These are phyloP conservation scores for Wickerhamiella occidentalis DNA, from an alignment of 805 yeast genomes.

Conservation along the genomic window DNA sequence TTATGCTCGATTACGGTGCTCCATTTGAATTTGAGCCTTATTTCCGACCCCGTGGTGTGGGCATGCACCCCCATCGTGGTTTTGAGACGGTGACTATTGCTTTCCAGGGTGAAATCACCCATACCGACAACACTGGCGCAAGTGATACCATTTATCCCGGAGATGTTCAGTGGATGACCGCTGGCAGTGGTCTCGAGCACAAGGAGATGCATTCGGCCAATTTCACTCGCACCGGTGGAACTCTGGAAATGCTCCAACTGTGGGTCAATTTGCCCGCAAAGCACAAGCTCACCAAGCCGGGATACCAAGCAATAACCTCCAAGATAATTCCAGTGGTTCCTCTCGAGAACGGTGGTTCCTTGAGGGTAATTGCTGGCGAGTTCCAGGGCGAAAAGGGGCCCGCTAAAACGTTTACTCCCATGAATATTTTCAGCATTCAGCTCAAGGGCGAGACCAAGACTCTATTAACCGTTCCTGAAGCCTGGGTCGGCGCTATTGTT, in stretches of 20 bases:
- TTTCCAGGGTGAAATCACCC: conserved; percentile 53
- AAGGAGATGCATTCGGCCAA: conserved; percentile 46
- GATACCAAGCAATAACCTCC: conserved; percentile 61
- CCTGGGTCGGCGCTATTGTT: conserved; percentile 60
- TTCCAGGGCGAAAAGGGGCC: conserved; percentile 60
- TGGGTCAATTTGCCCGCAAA: conserved; percentile 74
- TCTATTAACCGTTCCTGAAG: conserved; percentile 44
- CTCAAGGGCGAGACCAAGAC: conserved; percentile 55
- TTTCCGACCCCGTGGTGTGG: conserved; percentile 13
- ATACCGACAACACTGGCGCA: conserved; percentile 76
- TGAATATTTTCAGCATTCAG: conserved; percentile 55
- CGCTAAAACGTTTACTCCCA: conserved; percentile 73
- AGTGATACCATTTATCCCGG: conserved; percentile 65
- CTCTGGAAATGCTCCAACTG: conserved; percentile 59
- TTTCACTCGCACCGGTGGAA: conserved; percentile 27
- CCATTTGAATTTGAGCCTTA: conserved; percentile 13
- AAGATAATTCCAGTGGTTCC: conserved; percentile 55
- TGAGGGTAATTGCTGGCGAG: conserved; percentile 66
- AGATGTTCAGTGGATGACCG: conserved; percentile 86
- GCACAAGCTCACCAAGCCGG: conserved; percentile 51
- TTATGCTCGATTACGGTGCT: conserved; percentile 15
- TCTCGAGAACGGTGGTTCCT: conserved; percentile 47
- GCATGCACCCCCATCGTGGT: conserved; percentile 61
- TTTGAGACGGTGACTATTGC: conserved; percentile 64
- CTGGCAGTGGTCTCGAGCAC: conserved; percentile 77